Percentiles rank a stretch among this genome's conserved stretches.
These are phyloP conservation scores for Zymoseptoria ardabiliae DNA, from an alignment of 2,329 filamentous ascomycete species.

Conservation along the genomic window DNA sequence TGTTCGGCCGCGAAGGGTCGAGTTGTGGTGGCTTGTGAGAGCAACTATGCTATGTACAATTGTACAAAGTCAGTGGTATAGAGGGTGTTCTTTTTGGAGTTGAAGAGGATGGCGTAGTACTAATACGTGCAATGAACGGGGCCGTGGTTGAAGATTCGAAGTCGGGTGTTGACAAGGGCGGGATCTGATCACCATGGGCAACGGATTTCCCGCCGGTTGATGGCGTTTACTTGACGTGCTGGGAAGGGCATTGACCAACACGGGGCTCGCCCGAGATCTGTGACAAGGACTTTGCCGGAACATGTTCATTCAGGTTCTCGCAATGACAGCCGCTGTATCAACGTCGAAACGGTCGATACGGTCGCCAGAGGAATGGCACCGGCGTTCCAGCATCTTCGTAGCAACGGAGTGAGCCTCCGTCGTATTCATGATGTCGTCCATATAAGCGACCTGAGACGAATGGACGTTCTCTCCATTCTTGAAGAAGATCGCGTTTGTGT, in stretches of 20 bases:
- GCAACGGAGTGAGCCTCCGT: neutral
- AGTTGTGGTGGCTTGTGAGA: neutral
- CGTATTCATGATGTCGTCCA: neutral
- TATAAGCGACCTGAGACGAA: neutral
- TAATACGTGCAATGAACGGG: neutral
- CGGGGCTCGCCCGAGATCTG: neutral
- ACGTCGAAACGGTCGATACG: no score
- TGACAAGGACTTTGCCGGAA: neutral
- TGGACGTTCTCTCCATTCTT: no score
- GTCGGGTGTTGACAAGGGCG: neutral
- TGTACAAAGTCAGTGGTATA: constrained; percentile 6
- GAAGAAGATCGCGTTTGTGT: neutral
- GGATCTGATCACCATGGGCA: neutral
- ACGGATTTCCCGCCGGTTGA: neutral
- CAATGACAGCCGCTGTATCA: neutral
- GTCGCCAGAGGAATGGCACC: neutral
- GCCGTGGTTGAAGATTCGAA: neutral
- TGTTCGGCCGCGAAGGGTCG: constrained; percentile 4
- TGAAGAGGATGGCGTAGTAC: neutral
- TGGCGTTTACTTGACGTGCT: neutral
- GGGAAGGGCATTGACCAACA: neutral
- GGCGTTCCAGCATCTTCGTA: neutral
- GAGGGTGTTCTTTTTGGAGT: neutral
- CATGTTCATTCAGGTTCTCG: neutral
- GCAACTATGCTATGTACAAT: constrained; percentile 11